Conservation (phyloP, 495 filamentous ascomycete species). For the Tuber umbilicatum region DNA sequence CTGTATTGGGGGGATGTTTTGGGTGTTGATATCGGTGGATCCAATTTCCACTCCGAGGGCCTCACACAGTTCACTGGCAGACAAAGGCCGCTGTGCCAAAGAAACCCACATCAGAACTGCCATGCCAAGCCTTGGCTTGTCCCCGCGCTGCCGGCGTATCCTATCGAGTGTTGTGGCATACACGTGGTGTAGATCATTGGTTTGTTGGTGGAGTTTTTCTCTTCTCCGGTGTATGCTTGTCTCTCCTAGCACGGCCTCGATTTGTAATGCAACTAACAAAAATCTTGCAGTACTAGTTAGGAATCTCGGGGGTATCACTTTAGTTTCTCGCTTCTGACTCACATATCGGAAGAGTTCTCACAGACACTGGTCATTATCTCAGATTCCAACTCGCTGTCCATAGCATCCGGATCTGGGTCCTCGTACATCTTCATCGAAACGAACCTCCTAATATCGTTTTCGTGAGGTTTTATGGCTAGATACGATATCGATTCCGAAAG, state of each 20-base stretch:
- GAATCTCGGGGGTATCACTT: background rate
- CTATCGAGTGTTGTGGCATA: background rate
- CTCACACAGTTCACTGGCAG: slow-evolving; percentile 6
- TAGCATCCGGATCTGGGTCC: slow-evolving; percentile 10
- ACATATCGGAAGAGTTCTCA: slow-evolving; percentile 12
- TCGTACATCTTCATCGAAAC: slow-evolving; percentile 6
- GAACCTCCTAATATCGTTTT: slow-evolving; percentile 12
- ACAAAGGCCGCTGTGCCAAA: slow-evolving; percentile 5
- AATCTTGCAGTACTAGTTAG: background rate
- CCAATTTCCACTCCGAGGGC: slow-evolving; percentile 14
- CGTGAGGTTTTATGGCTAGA: background rate
- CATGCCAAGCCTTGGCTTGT: slow-evolving; percentile 7
- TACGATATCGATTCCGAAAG: background rate
- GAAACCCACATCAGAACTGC: slow-evolving; percentile 11
- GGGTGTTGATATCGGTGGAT: slow-evolving; percentile 6
- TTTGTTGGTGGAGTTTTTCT: background rate
- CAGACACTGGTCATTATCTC: slow-evolving; percentile 11
- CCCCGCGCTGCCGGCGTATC: background rate
- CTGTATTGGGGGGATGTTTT: slow-evolving; percentile 1
- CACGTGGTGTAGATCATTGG: background rate
- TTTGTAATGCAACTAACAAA: background rate
- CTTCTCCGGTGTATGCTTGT: background rate
- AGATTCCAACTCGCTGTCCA: background rate
- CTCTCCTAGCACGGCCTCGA: background rate
- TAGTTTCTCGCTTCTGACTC: background rate